These are phyloP conservation scores for Rhytidhysteron rufulum DNA, from an alignment of 2,329 filamentous ascomycete species.

Conservation along the genomic window DNA sequence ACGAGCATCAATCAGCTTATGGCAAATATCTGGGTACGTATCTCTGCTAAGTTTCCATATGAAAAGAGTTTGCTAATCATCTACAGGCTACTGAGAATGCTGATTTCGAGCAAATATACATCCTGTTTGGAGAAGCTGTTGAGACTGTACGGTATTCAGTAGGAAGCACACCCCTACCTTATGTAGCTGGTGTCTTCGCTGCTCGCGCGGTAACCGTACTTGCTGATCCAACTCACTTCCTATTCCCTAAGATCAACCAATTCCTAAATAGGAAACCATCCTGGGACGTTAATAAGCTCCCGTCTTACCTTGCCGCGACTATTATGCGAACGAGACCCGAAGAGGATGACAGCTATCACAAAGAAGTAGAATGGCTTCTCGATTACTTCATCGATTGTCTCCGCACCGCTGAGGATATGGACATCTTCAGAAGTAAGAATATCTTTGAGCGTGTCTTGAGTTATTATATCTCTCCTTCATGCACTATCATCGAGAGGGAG, in stretches of 20 bases:
- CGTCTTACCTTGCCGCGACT: conserved; percentile 61
- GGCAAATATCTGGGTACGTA: conserved; percentile 44
- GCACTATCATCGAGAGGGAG: conserved; percentile 56
- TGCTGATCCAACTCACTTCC: conserved; percentile 70
- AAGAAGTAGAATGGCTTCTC: conserved; percentile 72
- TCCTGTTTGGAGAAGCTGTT: conserved; percentile 73
- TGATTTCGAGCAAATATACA: conserved; percentile 73
- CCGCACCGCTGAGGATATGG: conserved; percentile 57
- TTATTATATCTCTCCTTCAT: conserved; percentile 64
- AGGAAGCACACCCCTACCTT: conserved; percentile 55
- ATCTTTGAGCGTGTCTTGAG: conserved; percentile 74
- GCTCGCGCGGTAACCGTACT: conserved; percentile 66
- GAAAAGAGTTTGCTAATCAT: conserved; percentile 6
- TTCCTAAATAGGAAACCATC: conserved; percentile 74
- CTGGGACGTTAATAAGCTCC: conserved; percentile 62
- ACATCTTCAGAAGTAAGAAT: conserved; percentile 55
- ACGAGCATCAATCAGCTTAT: conserved; percentile 63
- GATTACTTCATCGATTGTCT: conserved; percentile 66
- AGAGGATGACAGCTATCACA: conserved; percentile 66
- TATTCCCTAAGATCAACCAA: conserved; percentile 82
- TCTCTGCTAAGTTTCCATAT: neutral
- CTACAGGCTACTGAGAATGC: conserved; percentile 63
- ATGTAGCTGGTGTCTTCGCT: conserved; percentile 72
- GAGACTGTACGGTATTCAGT: conserved; percentile 56
- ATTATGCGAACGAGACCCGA: conserved; percentile 71